Evolutionary conservation across 495 filamentous ascomycete species (phyloP).

Genomic region (Penicillium canariense): DNA sequence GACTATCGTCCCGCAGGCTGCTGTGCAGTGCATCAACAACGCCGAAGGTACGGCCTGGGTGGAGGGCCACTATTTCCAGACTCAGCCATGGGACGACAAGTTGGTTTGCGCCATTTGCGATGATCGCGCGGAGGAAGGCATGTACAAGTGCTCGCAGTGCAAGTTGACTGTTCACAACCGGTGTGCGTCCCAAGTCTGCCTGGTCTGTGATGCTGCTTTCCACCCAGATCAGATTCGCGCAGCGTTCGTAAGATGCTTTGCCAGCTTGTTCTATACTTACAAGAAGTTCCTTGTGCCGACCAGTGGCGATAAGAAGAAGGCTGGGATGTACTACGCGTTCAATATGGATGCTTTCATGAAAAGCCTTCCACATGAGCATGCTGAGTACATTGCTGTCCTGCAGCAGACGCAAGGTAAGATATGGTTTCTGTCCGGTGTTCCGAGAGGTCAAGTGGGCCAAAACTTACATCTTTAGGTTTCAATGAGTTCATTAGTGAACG

Average conservation of each 20-base stretch:
- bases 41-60: slow-evolving; percentile 86
- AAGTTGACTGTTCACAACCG: slow-evolving; percentile 72
- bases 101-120: slow-evolving; percentile 83
- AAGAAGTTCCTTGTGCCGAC: slow-evolving; percentile 77
- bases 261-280: slow-evolving; percentile 94
- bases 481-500: slow-evolving; percentile 96
- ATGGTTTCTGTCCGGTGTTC: not conserved
- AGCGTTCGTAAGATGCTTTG: slow-evolving; percentile 91
- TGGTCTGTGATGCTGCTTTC: slow-evolving; percentile 90
- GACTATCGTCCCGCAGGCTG: slow-evolving; percentile 90
- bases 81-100: slow-evolving; percentile 62
- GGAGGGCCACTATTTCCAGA: slow-evolving; percentile 89
- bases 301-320: slow-evolving; percentile 77
- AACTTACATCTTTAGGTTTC: slow-evolving; percentile 67
- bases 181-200: slow-evolving; percentile 74
- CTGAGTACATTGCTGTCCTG: slow-evolving; percentile 81
- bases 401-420: slow-evolving; percentile 86
- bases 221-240: slow-evolving; percentile 86
- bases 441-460: slow-evolving; percentile 3
- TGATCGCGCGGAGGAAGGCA: slow-evolving; percentile 82
- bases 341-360: slow-evolving; percentile 91
- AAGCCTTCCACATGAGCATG: slow-evolving; percentile 86
- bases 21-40: slow-evolving; percentile 80
- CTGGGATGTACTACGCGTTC: slow-evolving; percentile 84
- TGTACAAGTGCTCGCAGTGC: slow-evolving; percentile 83